Base-by-base conservation (phyloP, 768 basidiomycete genomes). In the Polyporus arcularius region DNA sequence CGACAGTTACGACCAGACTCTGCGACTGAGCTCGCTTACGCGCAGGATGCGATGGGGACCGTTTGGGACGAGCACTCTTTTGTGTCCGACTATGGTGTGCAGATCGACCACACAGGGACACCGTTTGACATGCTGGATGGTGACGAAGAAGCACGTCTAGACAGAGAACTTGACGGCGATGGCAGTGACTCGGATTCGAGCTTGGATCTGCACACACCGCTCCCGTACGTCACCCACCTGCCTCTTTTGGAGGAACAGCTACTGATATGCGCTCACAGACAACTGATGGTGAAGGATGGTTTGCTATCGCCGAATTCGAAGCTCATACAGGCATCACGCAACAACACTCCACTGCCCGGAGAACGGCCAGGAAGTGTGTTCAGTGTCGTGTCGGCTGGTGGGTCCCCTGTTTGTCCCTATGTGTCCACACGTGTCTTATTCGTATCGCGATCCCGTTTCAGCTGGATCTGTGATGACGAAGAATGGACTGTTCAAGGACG, bases 231-330 rank as follows among this genome's bases (percentile, higher is more conserved):
- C 14, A 10, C 8, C 38, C 11, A 39, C 14, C 41, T 39, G 8
- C 10, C 28, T 41, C n/a, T 18, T 50, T 7, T 26, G 8, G 56
- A 53, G 15, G 50, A 58, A 41, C 58, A n/a, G 40, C 3, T 21
- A 21, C 43, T 58, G 32, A 47, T 31, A 26, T n/a, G n/a, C 14
- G 15, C 21, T 15, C 28, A 49, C 59, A 77, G 77, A 41, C 73
- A 74, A 49, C 67, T 79, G 18, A 77, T 79, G 75, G 67, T 79
- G 16, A 70, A 72, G 16, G 72, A 75, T 40, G 77, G 77, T 18
- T 64, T 79, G 64, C 68, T 79, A 41, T 77, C 76, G 0, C 76
- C 77, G 4, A 60, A 73, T 47, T 79, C 77, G n/a, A 79, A 78
- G 26, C 69, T 79, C 30, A 67, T 72, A 1, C 71, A 72, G 52